Evolutionary conservation across 768 basidiomycete genomes (phyloP), one percentile per base, ranked within the genome.

Genomic region (Hericium alpestre): DNA sequence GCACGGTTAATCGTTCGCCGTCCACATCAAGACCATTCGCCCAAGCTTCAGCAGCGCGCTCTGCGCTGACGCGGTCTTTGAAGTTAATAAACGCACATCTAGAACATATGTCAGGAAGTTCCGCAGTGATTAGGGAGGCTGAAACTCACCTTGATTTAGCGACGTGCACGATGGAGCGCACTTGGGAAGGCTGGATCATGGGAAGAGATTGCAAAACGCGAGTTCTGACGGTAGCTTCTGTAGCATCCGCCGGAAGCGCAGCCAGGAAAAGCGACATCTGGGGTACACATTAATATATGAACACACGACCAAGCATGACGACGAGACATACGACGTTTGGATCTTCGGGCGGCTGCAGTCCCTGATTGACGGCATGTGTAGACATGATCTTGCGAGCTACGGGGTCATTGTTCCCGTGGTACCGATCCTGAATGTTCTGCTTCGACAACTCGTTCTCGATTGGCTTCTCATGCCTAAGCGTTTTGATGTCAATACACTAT

Each of bases 1-100:
- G 90, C 25, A 95, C 79, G 48, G 78, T 74, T 10, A 87, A 79
- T 38, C 74, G 76, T 66, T 86, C 83, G 1, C 83, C 87, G 27
- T 91, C 86, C 23, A 97, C 75, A 62, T 95, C 94, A 10, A 98
- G 74, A 1, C 94, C 93, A 60, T 85, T 84, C n/a, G 91, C 82
- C 83, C 94, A 92, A 10, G 87, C 85, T 60, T 89, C 82, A 0
- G 94, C 94, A 0, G 90, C 93, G 15, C 76, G 74, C 71, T 99
- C 96, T 15, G 96, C 94, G n/a, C 81, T 76, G 6, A 75, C 65
- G 18, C 96, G 80, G 55, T 87, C 82, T 63, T 79, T 84, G 74
- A 98, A 98, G 70, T 97, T 97, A 54, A 96, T 79, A 70, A 99
- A 99, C 1, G 95, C 96, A 71, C 93, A 95, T 70, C 90, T 90